Percentiles rank a stretch among this genome's conserved stretches.
Conservation (phyloP, 495 filamentous ascomycete species). For the Oleoguttula mirabilis region DNA sequence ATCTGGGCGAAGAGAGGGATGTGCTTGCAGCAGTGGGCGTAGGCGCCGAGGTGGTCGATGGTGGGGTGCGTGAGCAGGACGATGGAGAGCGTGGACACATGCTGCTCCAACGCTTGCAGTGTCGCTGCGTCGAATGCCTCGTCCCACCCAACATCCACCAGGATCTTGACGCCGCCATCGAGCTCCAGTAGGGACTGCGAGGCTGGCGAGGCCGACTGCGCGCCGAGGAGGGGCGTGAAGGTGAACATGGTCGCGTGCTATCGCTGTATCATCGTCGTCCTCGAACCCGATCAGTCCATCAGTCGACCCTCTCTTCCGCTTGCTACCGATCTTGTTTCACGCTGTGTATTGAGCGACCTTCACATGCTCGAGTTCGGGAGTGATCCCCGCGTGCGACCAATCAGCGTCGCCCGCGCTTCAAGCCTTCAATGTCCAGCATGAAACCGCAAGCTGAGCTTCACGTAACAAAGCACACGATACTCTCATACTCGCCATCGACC, state of each 20-base stretch:
- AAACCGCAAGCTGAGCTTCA: too few relatives aligned
- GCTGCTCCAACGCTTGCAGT: slow-evolving; percentile 81
- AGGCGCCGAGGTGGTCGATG: slow-evolving; percentile 78
- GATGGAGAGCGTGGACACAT: slow-evolving; percentile 78
- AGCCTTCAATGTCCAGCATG: too few relatives aligned
- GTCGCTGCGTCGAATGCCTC: slow-evolving; percentile 69
- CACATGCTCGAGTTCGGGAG: too few relatives aligned
- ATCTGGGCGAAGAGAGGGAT: slow-evolving; percentile 84
- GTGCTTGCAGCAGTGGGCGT: slow-evolving; percentile 93
- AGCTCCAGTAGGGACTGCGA: slow-evolving; percentile 93
- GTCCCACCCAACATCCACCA: slow-evolving; percentile 95
- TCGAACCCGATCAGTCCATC: too few relatives aligned
- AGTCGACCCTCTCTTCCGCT: too few relatives aligned
- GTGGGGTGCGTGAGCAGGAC: slow-evolving; percentile 94
- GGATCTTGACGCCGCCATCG: slow-evolving; percentile 88
- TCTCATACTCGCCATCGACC: too few relatives aligned
- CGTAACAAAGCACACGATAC: too few relatives aligned
- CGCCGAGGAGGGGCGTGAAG: slow-evolving; percentile 84
- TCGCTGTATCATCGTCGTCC: too few relatives aligned
- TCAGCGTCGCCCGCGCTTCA: too few relatives aligned
- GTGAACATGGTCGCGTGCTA: slow-evolving; percentile 89
- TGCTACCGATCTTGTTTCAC: too few relatives aligned
- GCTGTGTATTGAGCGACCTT: too few relatives aligned
- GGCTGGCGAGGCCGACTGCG: slow-evolving; percentile 71
- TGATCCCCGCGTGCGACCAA: too few relatives aligned